Evolutionary conservation across 345 rosid genomes (phyloP), one percentile per base, ranked within the genome.

Genomic region (Carallia brachiata): DNA sequence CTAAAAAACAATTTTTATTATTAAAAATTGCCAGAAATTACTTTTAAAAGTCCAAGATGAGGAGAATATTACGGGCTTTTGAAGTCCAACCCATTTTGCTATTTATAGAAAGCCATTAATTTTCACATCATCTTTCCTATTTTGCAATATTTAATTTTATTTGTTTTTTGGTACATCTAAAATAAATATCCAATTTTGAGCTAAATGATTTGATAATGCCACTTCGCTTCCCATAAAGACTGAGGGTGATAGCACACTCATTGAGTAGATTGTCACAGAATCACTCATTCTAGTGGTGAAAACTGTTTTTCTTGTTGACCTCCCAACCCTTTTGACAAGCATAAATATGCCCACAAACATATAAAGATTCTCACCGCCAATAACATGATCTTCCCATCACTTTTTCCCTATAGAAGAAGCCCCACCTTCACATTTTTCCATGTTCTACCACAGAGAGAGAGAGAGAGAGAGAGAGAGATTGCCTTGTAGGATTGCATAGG

Each of bases 51-150:
- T 50, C 67, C 67, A 52, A 66, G 17, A 28, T 2, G n/a, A 40
- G 77, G 56, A 28, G 62, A 53, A 61, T 67, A 67, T 37, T 40
- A 36, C 32, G 53, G 61, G 5, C n/a, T 61, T 47, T 52, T 28
- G 36, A 34, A 27, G 52, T 67, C 70, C 76, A 82, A 70, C 70
- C 67, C 70, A 70, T 52, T 59, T 70, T 71, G 72, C 62, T 60
- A 71, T 67, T 65, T 65, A 70, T 59, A 71, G 50, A 68, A 82
- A 68, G 67, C 63, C 53, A 55, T 6, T 32, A 63, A 0, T 6
- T 8, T 1, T 13, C 31, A n/a, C 31, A 23, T 23, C 59, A 28
- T 23, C 59, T 55, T 55, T 7, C 15, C 30, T 54, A 0, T 7
- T 0, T 55, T 55, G 34, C 34, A 32, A 32, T 32, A 32, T 55